phyloP scores from a whole-genome alignment of 202 grass and related monocot species.

The Carex sylvatica region DNA sequence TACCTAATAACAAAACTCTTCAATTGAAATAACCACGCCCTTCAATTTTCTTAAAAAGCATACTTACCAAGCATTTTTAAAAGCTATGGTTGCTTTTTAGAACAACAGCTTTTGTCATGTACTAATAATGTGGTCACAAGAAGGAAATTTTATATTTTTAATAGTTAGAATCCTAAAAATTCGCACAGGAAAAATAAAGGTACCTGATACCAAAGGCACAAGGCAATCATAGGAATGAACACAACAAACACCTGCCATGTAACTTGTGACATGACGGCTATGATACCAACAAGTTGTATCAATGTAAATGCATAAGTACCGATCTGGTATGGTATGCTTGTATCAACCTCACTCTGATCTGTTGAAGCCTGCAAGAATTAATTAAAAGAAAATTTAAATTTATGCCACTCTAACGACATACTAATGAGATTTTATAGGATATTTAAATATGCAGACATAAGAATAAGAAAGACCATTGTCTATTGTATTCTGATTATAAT shows the following conservation, averaged over 20 bases:
- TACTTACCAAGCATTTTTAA: no score
- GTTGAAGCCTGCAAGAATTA: constrained; percentile 46
- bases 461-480: not conserved
- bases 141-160: no score
- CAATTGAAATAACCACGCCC: no score
- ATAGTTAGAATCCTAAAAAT: not conserved
- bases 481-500: not conserved
- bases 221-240: constrained; percentile 65
- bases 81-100: no score
- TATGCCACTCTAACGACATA: no score
- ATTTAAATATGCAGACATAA: not conserved
- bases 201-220: constrained; percentile 90
- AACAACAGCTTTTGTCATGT: no score
- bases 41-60: no score
- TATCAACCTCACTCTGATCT: constrained; percentile 87
- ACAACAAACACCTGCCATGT: constrained; percentile 88
- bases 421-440: no score
- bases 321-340: constrained; percentile 50
- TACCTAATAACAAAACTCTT: no score
- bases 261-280: constrained; percentile 91
- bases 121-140: no score
- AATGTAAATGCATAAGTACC: constrained; percentile 46
- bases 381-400: no score
- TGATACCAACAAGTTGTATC: constrained; percentile 43
- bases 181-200: not conserved